Evolutionary conservation across 306 rosid species (phyloP).

Genomic region (Dicorynia guianensis): DNA sequence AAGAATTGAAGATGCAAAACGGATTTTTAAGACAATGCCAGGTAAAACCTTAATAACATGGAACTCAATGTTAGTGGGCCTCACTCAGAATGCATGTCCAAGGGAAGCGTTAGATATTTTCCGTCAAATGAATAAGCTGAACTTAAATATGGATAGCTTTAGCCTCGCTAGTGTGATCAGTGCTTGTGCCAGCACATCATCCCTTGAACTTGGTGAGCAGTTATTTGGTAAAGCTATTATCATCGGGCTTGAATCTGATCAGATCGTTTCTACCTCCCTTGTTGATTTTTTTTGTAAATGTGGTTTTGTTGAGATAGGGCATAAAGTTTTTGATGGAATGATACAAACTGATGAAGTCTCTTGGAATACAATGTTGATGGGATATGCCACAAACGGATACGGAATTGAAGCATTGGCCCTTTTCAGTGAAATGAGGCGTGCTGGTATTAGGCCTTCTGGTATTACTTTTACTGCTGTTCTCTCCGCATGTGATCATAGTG

Average conservation of each 20-base stretch:
- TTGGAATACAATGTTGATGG: slow-evolving; percentile 85
- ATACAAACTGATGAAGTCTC: slow-evolving; percentile 67
- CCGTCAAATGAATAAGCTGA: slow-evolving; percentile 60
- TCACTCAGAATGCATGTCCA: slow-evolving; percentile 69
- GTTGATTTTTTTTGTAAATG: slow-evolving; percentile 83
- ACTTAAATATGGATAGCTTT: slow-evolving; percentile 69
- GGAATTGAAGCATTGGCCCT: slow-evolving; percentile 72
- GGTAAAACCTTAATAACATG: slow-evolving; percentile 74
- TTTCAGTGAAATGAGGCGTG: slow-evolving; percentile 63
- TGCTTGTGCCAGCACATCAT: slow-evolving; percentile 73
- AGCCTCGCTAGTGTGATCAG: slow-evolving; percentile 73
- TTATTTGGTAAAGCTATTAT: slow-evolving; percentile 63
- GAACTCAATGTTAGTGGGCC: slow-evolving; percentile 80
- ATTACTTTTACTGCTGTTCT: slow-evolving; percentile 73
- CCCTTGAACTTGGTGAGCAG: slow-evolving; percentile 74
- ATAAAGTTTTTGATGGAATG: slow-evolving; percentile 62
- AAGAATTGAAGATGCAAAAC: slow-evolving; percentile 75
- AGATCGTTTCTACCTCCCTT: slow-evolving; percentile 65
- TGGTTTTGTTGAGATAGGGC: slow-evolving; percentile 67
- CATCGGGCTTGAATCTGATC: slow-evolving; percentile 67
- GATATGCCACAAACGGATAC: slow-evolving; percentile 83
- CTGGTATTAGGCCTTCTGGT: slow-evolving; percentile 60
- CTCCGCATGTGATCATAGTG: slow-evolving; percentile 82
- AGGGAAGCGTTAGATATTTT: slow-evolving; percentile 68
- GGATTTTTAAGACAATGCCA: slow-evolving; percentile 61